Evolutionary conservation across 129 eudicot genomes (phyloP).

Genomic region (Pittosporum tobira): DNA sequence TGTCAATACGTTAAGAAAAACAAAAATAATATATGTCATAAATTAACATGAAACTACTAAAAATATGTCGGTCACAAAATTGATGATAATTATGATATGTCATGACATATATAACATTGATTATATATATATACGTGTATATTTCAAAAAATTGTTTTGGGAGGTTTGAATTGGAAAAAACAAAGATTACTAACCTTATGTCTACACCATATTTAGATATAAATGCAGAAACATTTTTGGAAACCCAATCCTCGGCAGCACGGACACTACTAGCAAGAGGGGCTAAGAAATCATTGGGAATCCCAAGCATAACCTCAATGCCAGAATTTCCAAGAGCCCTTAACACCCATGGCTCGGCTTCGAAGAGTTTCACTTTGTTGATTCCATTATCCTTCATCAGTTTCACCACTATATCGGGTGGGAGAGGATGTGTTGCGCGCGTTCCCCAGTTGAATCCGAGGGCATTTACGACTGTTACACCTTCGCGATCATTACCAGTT

Average conservation of each 20-base stretch:
- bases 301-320: slow-evolving; percentile 90
- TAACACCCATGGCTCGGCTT: slow-evolving; percentile 67
- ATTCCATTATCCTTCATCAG: slow-evolving; percentile 79
- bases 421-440: slow-evolving; percentile 56
- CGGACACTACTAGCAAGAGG: slow-evolving; percentile 61
- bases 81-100: too few species aligned
- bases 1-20: neutral
- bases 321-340: slow-evolving; percentile 73
- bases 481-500: neutral
- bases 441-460: slow-evolving; percentile 81
- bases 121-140: neutral
- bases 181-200: slow-evolving; percentile 49
- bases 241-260: slow-evolving; percentile 74
- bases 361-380: slow-evolving; percentile 78
- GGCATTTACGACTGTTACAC: slow-evolving; percentile 25
- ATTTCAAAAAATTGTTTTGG: neutral
- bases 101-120: too few species aligned
- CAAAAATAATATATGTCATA: too few species aligned
- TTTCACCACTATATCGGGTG: slow-evolving; percentile 65
- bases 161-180: too few species aligned
- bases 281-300: slow-evolving; percentile 76
- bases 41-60: too few species aligned
- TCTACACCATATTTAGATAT: slow-evolving; percentile 60
- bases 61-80: too few species aligned
- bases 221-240: slow-evolving; percentile 55